These are phyloP conservation scores for Metschnikowia arizonensis DNA, from an alignment of 805 yeast species.

Conservation along the genomic window DNA sequence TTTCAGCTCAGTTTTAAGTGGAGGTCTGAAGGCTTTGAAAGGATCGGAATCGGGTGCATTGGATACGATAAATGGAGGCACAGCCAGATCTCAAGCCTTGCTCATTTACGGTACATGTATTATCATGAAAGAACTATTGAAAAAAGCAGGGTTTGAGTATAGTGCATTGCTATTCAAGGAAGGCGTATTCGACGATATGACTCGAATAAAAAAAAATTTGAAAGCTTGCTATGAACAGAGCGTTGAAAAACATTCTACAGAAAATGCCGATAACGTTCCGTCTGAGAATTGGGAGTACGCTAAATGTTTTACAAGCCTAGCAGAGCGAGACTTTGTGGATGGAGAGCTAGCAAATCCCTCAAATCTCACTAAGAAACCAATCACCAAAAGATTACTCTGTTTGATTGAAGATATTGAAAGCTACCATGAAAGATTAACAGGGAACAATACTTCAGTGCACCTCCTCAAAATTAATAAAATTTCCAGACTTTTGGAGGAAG, in stretches of 20 bases:
- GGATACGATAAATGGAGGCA: constrained; percentile 1
- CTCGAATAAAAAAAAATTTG: constrained; percentile 1
- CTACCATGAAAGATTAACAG: not conserved
- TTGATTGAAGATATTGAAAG: constrained; percentile 1
- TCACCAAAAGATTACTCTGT: not conserved
- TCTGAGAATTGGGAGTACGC: not conserved
- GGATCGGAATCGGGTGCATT: not conserved
- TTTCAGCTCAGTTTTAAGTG: constrained; percentile 60
- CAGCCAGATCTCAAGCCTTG: constrained; percentile 18
- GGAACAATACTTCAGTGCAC: not conserved
- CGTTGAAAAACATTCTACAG: not conserved
- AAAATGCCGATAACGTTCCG: not conserved
- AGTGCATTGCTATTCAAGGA: constrained; percentile 58
- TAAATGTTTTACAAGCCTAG: not conserved
- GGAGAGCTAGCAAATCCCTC: not conserved
- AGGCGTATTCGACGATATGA: constrained; percentile 59
- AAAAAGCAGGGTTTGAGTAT: constrained; percentile 42
- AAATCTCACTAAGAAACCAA: constrained; percentile 1
- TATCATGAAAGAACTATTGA: constrained; percentile 43
- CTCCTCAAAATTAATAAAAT: not conserved
- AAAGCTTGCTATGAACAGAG: not conserved
- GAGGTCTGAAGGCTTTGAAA: constrained; percentile 31
- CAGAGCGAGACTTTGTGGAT: constrained; percentile 1
- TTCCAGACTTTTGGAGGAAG: not conserved
- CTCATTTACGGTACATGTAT: constrained; percentile 49